phyloP scores from a whole-genome alignment of 345 rosid genomes.

The Ailanthus altissimus region DNA sequence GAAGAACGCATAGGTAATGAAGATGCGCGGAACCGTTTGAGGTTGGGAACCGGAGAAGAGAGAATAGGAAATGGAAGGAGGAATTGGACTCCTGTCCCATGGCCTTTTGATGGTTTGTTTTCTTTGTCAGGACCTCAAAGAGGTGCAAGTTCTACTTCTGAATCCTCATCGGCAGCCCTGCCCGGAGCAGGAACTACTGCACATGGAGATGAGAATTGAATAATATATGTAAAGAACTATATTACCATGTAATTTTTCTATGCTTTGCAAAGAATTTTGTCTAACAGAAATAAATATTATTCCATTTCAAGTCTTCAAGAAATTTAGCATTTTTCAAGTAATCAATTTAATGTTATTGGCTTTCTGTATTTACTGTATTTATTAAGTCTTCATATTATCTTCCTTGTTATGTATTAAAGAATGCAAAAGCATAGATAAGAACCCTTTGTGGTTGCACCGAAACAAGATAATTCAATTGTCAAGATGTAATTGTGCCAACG shows the following conservation, averaged over 20 bases:
- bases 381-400: background rate
- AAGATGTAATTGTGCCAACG: background rate
- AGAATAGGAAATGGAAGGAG: constrained; percentile 26
- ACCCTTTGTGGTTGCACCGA: no score
- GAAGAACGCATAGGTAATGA: constrained; percentile 2
- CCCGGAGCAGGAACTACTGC: constrained; percentile 24
- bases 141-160: constrained; percentile 24
- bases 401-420: background rate
- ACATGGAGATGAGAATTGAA: constrained; percentile 30
- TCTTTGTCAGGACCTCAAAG: constrained; percentile 25
- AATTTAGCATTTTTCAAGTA: no score
- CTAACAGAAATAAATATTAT: background rate
- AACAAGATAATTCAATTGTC: background rate
- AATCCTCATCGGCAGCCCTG: constrained; percentile 2
- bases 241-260: background rate
- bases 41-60: background rate
- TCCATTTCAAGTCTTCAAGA: background rate
- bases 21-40: constrained; percentile 5
- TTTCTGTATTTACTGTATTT: background rate
- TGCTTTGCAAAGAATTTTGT: background rate
- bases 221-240: background rate
- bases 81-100: constrained; percentile 29
- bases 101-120: constrained; percentile 34
- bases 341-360: no score
- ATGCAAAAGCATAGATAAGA: background rate